These are phyloP conservation scores for Lachancea quebecensis DNA, from an alignment of 805 yeast species.

Conservation along the genomic window DNA sequence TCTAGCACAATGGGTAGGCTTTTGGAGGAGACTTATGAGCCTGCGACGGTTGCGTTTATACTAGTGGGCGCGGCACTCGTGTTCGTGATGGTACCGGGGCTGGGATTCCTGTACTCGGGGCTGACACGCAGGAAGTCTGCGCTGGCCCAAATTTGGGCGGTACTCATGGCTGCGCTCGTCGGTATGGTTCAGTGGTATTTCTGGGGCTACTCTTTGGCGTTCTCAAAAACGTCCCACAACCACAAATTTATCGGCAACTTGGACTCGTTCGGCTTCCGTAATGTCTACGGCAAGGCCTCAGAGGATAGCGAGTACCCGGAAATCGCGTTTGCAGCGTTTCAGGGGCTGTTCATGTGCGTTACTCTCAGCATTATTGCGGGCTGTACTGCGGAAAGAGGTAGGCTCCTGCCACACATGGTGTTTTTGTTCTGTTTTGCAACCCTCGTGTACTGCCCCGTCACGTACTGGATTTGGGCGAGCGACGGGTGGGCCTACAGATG, in stretches of 20 bases:
- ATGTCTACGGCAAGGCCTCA: constrained; percentile 46
- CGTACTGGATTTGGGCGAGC: constrained; percentile 90
- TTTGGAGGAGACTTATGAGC: constrained; percentile 37
- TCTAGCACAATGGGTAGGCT: constrained; percentile 10
- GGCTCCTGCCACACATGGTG: constrained; percentile 76
- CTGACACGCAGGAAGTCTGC: constrained; percentile 88
- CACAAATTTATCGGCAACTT: constrained; percentile 86
- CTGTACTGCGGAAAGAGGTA: constrained; percentile 88
- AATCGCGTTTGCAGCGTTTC: constrained; percentile 77
- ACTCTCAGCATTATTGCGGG: constrained; percentile 89
- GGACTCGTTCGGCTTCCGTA: constrained; percentile 72
- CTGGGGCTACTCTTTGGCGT: constrained; percentile 96
- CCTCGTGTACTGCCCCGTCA: constrained; percentile 87
- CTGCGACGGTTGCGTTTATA: constrained; percentile 44
- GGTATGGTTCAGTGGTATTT: constrained; percentile 91
- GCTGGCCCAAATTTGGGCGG: constrained; percentile 74
- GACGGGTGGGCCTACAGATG: constrained; percentile 91
- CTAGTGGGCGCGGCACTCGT: constrained; percentile 63
- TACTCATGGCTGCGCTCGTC: constrained; percentile 64
- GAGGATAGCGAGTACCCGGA: constrained; percentile 58
- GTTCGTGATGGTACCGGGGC: constrained; percentile 89
- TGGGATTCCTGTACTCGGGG: constrained; percentile 89
- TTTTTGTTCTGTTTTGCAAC: constrained; percentile 87
- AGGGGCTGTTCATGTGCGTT: constrained; percentile 88
- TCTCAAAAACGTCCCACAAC: constrained; percentile 59